Percentiles rank a stretch among this genome's conserved stretches.
Conservation (phyloP, 345 rosid species). For the Salix purpurea region DNA sequence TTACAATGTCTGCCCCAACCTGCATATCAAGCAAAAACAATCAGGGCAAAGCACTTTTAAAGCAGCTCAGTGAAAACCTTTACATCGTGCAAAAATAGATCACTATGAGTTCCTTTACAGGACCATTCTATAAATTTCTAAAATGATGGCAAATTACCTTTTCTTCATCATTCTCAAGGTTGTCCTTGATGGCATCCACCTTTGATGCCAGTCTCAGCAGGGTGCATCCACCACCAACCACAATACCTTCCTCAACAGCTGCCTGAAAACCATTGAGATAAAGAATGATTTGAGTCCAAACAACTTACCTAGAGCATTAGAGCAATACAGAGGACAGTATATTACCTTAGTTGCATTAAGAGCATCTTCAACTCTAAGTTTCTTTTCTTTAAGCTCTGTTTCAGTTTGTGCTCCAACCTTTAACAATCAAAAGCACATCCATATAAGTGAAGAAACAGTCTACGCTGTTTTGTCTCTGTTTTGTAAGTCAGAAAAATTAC, state of each 20-base stretch:
- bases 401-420: constrained; percentile 40
- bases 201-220: constrained; percentile 24
- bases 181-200: constrained; percentile 47
- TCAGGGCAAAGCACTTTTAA: neutral
- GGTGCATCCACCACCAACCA: constrained; percentile 58
- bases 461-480: neutral
- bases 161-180: constrained; percentile 79
- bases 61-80: neutral
- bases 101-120: neutral
- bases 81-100: neutral
- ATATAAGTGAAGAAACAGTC: too few species aligned
- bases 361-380: constrained; percentile 95
- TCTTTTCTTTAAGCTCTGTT: constrained; percentile 79
- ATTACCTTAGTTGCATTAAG: constrained; percentile 95
- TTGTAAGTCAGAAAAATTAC: neutral
- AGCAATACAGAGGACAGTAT: neutral
- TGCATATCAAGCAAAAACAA: constrained; percentile 17
- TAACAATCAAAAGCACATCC: neutral
- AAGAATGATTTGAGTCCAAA: neutral
- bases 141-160: constrained; percentile 41
- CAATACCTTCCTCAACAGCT: constrained; percentile 61
- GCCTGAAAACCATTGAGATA: constrained; percentile 13
- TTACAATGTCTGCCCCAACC: constrained; percentile 96
- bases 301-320: neutral
- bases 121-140: neutral